Evolutionary conservation across 495 filamentous ascomycete species (phyloP).

Genomic region (Aspergillus campestris): DNA sequence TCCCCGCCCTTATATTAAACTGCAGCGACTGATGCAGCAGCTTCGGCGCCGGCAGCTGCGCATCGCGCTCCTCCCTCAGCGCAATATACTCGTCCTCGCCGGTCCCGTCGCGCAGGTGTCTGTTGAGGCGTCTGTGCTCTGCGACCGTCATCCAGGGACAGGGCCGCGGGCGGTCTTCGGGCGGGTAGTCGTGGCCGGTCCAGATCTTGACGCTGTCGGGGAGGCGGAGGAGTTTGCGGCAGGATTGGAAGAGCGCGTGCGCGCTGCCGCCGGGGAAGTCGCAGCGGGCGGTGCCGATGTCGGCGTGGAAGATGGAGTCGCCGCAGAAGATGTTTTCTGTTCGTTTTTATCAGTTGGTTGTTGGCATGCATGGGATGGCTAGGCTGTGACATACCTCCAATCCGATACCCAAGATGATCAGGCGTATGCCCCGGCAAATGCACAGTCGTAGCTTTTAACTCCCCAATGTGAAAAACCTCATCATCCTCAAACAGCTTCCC

Average conservation of each 20-base stretch:
- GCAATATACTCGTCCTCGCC: constrained; percentile 40
- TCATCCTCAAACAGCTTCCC: constrained; percentile 46
- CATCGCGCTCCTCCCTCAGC: constrained; percentile 40
- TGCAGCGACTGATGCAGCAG: constrained; percentile 50
- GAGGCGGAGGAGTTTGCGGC: constrained; percentile 36
- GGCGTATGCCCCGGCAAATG: constrained; percentile 56
- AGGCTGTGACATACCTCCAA: constrained; percentile 31
- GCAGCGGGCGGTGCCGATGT: constrained; percentile 50
- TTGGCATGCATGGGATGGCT: too few relatives aligned
- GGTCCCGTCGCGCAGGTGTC: constrained; percentile 38
- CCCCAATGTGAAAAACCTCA: constrained; percentile 42
- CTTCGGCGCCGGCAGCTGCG: constrained; percentile 36
- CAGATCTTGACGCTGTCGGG: constrained; percentile 38
- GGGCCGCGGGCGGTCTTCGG: constrained; percentile 19
- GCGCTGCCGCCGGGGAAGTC: constrained; percentile 53
- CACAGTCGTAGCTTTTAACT: constrained; percentile 34
- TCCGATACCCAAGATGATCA: constrained; percentile 51
- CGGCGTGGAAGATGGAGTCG: constrained; percentile 51
- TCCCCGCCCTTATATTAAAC: constrained; percentile 49
- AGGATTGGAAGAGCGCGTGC: constrained; percentile 35
- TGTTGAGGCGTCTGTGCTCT: constrained; percentile 43
- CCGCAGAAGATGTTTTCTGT: constrained; percentile 51
- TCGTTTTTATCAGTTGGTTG: neutral
- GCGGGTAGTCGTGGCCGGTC: constrained; percentile 46
- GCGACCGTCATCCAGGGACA: constrained; percentile 39